Base-by-base conservation (phyloP, 768 basidiomycete species). In the Russula vinacea region DNA sequence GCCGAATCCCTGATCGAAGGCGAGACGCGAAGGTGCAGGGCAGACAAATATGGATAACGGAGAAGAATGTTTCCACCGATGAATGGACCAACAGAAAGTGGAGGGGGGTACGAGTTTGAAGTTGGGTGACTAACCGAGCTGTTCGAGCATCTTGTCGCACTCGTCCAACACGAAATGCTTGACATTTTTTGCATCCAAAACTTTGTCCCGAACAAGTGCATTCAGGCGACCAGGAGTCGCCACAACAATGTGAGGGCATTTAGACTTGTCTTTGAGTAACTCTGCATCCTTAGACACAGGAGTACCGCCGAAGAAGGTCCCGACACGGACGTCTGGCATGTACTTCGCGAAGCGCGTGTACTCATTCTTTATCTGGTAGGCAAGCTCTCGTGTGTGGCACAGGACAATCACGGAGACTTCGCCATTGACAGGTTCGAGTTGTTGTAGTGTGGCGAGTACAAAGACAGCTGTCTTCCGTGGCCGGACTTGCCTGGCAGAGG, bases 71-170 rank as follows among this genome's bases (percentile, higher is more conserved):
- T 62, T 63, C 55, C 70, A 68, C 44, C 64, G 65, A 68, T 61
- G 69, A 68, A 67, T 59, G 64, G 66, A 70, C 67, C 66, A 70
- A 64, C 60, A 68, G 58, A 60, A 69, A 71, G 65, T 65, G 66
- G 70, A 66, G 58, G 69, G 65, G 75, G 74, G 76, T 75, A 78
- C 73, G 79, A 78, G 79, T 84, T 83, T 83, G 81, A 88, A 88
- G 85, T 81, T 81, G 87, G 82, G 87, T 78, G 85, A 99, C 97
- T 98, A 92, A 99, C 97, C 97, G 81, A 99, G 94, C 86, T 94
- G 91, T 85, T 99, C 97, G 76, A 99, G 90, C 94, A 99, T 98
- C 86, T 99, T 99, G 84, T 99, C 97, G 84, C 97, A 99, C 81
- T 99, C 97, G 84, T 99, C 97, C 76, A 99, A 82, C 62, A 97